These are phyloP conservation scores for Kodamaea fungicola DNA, from an alignment of 1,139 yeast species.

Conservation along the genomic window DNA sequence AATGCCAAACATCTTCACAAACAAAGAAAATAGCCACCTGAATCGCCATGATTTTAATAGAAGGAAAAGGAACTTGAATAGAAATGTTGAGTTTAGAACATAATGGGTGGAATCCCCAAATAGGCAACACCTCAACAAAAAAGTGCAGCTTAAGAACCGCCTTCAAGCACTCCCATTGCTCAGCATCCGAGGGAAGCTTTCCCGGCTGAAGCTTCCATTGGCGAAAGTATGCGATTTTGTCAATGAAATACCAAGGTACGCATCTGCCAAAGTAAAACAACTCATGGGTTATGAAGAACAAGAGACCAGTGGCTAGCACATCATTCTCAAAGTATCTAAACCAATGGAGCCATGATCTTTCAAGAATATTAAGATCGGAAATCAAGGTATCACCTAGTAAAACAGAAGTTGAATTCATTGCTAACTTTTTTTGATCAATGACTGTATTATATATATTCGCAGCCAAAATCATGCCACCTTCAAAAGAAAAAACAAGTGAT, in stretches of 20 bases:
- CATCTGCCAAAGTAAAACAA: slow-evolving; percentile 80
- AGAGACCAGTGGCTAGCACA: slow-evolving; percentile 75
- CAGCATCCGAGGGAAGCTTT: slow-evolving; percentile 70
- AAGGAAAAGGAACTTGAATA: slow-evolving; percentile 81
- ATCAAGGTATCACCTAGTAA: no score
- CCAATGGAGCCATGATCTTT: slow-evolving; percentile 75
- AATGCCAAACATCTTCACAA: slow-evolving; percentile 93
- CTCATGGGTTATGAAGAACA: slow-evolving; percentile 75
- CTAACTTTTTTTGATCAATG: no score
- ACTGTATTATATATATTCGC: background rate
- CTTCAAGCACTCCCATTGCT: slow-evolving; percentile 90
- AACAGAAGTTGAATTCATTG: background rate
- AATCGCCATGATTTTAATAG: slow-evolving; percentile 47
- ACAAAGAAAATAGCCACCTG: slow-evolving; percentile 78
- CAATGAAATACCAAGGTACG: slow-evolving; percentile 80
- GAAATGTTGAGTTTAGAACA: slow-evolving; percentile 74
- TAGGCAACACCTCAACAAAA: slow-evolving; percentile 89
- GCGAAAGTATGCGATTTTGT: slow-evolving; percentile 69
- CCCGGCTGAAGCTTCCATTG: slow-evolving; percentile 79
- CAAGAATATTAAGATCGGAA: slow-evolving; percentile 34
- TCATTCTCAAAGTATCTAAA: slow-evolving; percentile 74
- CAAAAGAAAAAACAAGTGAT: background rate
- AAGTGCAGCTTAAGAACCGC: slow-evolving; percentile 81
- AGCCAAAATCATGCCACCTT: slow-evolving; percentile 1
- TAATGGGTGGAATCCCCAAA: slow-evolving; percentile 92